Base-by-base conservation (phyloP, 305 asterid genomes). In the Plantago lanceolata region DNA sequence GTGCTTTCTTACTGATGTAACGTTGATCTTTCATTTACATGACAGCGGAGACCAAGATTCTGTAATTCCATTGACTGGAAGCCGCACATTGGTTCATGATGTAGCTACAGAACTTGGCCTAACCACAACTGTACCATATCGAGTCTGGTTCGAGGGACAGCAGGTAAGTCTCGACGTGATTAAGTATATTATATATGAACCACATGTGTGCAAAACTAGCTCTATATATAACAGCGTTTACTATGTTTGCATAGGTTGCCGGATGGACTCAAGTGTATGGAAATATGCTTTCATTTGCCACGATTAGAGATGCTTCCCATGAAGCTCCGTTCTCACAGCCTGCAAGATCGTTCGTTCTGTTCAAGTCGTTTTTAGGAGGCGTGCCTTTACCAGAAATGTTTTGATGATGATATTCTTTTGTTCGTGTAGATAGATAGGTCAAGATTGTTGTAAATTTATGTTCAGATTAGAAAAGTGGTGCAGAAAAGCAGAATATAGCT, bases 301-400 rank as follows among this genome's bases (percentile, higher is more conserved):
- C 90, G 16, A 69, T 85, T 19, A 73, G 94, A 78, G 94, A 84
- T 1, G 94, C 94, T 63, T 74, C 90, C 60, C 94, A 83, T 65
- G 94, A 85, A 76, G 94, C 82, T 69, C 94, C 94, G 18, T 83
- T 85, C 61, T 83, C 94, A 28, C 85, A 85, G 69, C 94, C 94
- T 1, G 76, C 80, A 67, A 77, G 94, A 73, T 85, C 88, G 14
- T 83, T 82, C 4, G 87, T 80, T 52, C 65, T 85, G n/a, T 85
- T 82, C 63, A 77, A 73, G 68, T 82, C 88, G 49, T 84, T 82
- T 75, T 71, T 83, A 31, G 59, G 60, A 56, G 80, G 81, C 54
- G 76, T 48, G 37, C 86, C 89, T 63, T 72, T 83, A 48, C 89
- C 87, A 48, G 72, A 72, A 72, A 62, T 72, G 57, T 68, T 82